Base-by-base conservation (phyloP, 495 filamentous ascomycete genomes). In the Lophium mytilinum region DNA sequence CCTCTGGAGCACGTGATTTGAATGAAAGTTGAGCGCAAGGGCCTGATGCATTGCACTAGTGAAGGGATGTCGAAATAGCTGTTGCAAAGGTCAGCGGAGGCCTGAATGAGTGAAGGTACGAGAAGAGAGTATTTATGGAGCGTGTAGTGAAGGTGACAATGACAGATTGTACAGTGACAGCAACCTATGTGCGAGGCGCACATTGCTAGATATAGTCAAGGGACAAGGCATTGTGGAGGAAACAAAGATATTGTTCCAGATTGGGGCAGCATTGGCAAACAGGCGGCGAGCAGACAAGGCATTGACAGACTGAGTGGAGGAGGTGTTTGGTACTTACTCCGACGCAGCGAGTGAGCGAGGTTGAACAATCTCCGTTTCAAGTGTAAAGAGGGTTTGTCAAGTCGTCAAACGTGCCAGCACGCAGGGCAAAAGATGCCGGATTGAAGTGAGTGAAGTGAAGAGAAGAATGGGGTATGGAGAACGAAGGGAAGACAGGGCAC, bases 51-150 rank as follows among this genome's bases (percentile, higher is more conserved):
- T 36, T 52, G 9, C 37, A 24, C 35, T 21, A 34, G 57, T 36
- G 42, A 58, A 56, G n/a, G 24, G 47, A 55, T 41, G 48, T 21
- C 6, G 17, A 42, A 19, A 57, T 49, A 47, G 57, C 61, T 63
- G 47, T 40, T 33, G 51, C 60, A 53, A 64, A 53, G 53, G 41
- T 43, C 41, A 36, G 52, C 21, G n/a, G 36, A 15, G 14, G 30
- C 11, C 24, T 14, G 15, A 2, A 46, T 21, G 15, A 54, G 17
- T 7, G 33, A n/a, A 15, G 39, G 37, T 14, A 17, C 30, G 21
- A 37, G 35, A 30, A 30, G 24, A 30, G 24, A 30, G 24, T 2
- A 30, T 30, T 30, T 30, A 30, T 30, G 24, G 24, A 30, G 24
- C 24, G 24, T 6, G 24, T 3, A 6, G 24, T 30, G 24, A 30